Evolutionary conservation across 1,284 basidiomycete genomes (phyloP).

Genomic region (Malassezia dermatis): DNA sequence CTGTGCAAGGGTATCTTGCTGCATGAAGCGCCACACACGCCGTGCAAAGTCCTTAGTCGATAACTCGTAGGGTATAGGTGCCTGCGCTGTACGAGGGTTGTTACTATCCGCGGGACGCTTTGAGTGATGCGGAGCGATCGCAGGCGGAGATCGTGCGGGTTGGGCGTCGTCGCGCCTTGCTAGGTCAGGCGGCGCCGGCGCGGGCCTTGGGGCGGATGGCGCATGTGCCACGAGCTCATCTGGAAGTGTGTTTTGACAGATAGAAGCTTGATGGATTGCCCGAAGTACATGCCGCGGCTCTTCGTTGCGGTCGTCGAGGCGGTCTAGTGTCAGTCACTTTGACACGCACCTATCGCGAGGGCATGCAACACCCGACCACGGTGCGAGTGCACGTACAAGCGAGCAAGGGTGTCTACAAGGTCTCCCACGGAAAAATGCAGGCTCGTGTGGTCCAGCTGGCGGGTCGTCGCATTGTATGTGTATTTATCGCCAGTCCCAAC

Average conservation of each 20-base stretch:
- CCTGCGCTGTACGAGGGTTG: too few species aligned
- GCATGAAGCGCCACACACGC: not conserved
- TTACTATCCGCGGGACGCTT: too few species aligned
- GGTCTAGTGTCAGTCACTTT: not conserved
- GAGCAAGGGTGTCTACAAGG: not conserved
- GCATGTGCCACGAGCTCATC: not conserved
- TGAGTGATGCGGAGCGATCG: too few species aligned
- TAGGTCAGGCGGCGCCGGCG: not conserved
- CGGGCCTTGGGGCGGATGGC: not conserved
- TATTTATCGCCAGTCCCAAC: not conserved
- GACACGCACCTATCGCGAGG: not conserved
- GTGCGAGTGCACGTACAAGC: constrained; percentile 1
- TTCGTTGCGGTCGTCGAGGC: constrained; percentile 3
- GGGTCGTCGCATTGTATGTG: not conserved
- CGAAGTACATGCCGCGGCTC: constrained; percentile 10
- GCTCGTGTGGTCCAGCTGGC: not conserved
- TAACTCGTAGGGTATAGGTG: not conserved
- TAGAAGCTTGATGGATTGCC: not conserved
- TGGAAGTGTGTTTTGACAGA: not conserved
- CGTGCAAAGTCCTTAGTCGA: not conserved
- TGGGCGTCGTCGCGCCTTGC: too few species aligned
- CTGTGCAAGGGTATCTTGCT: not conserved
- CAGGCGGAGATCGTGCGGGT: too few species aligned
- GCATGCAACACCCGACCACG: not conserved
- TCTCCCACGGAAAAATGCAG: constrained; percentile 1